Evolutionary conservation across 352 stramenopile genomes (phyloP), one percentile per base, ranked within the genome.

Genomic region (Phytophthora pini): DNA sequence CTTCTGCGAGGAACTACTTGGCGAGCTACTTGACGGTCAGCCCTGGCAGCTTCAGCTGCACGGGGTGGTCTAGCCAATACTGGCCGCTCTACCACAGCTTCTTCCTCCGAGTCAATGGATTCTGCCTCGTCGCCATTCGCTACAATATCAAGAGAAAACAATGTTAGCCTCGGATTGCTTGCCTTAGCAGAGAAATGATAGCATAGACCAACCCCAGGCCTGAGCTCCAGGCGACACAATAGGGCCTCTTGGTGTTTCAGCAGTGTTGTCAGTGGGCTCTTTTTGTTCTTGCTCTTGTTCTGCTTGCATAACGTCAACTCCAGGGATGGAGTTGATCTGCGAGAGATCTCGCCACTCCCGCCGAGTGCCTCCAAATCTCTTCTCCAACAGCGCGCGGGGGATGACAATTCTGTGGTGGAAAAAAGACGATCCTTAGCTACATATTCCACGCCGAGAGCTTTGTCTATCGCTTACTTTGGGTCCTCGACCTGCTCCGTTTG

Each of bases 321-420:
- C 36, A 7, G 46, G n/a, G 47, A 86, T 56, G 7, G 66, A 77
- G 60, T 68, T 59, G 4, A 82, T 53, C 20, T 70, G 51, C 12
- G 75, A 79, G 11, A 84, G 60, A 32, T 82, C 49, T 43, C 32
- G 47, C 78, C 78, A 87, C 38, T 77, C 67, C 5, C 64, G 61
- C 9, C 46, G 60, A 27, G 58, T 69, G 3, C 51, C 68, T 5
- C 24, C 27, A 40, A 81, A 84, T 46, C 61, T 63, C 4, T 70
- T 71, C 47, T 81, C 62, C 12, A 85, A 49, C 13, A 74, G n/a
- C 31, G 70, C 46, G 9, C 77, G 72, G n/a, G 61, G 62, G 11
- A 72, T 50, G 12, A 61, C 8, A 52, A 68, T 80, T 12, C 71
- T 78, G 41, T 15, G 41, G 26, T 27, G 40, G 27, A 6, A 46